Evolutionary conservation across 179 eudicot species (phyloP).

Genomic region (Beta lomatogona): DNA sequence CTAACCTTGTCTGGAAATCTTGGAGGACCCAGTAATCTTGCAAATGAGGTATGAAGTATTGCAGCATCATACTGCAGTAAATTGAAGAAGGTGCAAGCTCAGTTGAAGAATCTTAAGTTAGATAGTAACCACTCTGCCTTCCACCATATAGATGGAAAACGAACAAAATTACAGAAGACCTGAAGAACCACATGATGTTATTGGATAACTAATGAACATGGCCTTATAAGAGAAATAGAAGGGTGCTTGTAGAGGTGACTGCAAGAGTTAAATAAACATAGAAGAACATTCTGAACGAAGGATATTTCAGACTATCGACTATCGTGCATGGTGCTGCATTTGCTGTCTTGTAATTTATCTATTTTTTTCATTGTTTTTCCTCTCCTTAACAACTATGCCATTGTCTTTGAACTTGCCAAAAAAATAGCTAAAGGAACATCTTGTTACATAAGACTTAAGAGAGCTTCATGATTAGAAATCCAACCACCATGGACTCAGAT

Average conservation of each 20-base stretch:
- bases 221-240: background rate
- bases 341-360: background rate
- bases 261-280: background rate
- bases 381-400: background rate
- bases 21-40: conserved; percentile 89
- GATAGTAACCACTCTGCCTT: background rate
- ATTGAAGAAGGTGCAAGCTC: conserved; percentile 7
- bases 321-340: background rate
- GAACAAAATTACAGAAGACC: background rate
- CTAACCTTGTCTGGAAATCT: conserved; percentile 50
- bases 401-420: background rate
- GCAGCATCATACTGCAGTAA: conserved; percentile 80
- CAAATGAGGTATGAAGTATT: conserved; percentile 93
- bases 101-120: background rate
- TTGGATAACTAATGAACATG: conserved; percentile 3
- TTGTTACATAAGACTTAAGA: background rate
- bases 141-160: background rate
- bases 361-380: background rate
- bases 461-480: background rate
- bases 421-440: background rate
- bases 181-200: conserved; percentile 1
- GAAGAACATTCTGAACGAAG: background rate
- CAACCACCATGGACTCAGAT: background rate
- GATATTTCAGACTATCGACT: background rate
- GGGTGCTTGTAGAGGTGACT: background rate